Percentiles rank a stretch among this genome's conserved stretches.
phyloP scores from a whole-genome alignment of 371 early-diverging fungal species.

The Rhizomucor miehei region DNA sequence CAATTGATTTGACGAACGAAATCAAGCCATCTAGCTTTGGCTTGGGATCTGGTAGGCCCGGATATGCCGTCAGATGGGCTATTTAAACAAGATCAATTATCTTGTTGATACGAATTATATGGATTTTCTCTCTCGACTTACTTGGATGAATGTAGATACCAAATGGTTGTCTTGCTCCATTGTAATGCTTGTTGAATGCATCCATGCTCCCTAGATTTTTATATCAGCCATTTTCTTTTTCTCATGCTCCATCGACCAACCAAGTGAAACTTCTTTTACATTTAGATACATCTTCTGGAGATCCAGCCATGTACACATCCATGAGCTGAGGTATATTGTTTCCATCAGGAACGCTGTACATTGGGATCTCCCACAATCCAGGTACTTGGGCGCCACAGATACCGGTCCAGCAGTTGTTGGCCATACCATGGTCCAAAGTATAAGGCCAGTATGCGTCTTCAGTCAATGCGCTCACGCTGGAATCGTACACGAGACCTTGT shows the following conservation, averaged over 20 bases:
- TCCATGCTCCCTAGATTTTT: constrained; percentile 28
- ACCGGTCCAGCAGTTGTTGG: constrained; percentile 65
- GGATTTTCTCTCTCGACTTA: constrained; percentile 17
- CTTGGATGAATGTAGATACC: constrained; percentile 62
- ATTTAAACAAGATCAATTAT: constrained; percentile 4
- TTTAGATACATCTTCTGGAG: constrained; percentile 34
- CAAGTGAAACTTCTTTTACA: constrained; percentile 36
- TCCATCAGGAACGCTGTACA: constrained; percentile 48
- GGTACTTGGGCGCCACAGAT: constrained; percentile 51
- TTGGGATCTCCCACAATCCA: constrained; percentile 74
- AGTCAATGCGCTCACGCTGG: constrained; percentile 51
- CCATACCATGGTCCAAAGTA: constrained; percentile 68
- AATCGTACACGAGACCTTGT: constrained; percentile 64
- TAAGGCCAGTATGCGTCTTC: constrained; percentile 66
- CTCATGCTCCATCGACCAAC: no score
- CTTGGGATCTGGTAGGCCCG: constrained; percentile 35
- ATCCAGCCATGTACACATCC: constrained; percentile 63
- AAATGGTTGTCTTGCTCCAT: constrained; percentile 62
- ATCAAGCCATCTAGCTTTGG: constrained; percentile 31
- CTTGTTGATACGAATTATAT: background rate
- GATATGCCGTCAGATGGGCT: constrained; percentile 48
- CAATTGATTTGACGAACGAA: constrained; percentile 38
- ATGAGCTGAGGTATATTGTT: constrained; percentile 50
- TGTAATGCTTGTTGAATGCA: constrained; percentile 60
- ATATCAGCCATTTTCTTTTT: constrained; percentile 2